Base-by-base conservation (phyloP, 345 rosid species). In the Heritiera fomes region DNA sequence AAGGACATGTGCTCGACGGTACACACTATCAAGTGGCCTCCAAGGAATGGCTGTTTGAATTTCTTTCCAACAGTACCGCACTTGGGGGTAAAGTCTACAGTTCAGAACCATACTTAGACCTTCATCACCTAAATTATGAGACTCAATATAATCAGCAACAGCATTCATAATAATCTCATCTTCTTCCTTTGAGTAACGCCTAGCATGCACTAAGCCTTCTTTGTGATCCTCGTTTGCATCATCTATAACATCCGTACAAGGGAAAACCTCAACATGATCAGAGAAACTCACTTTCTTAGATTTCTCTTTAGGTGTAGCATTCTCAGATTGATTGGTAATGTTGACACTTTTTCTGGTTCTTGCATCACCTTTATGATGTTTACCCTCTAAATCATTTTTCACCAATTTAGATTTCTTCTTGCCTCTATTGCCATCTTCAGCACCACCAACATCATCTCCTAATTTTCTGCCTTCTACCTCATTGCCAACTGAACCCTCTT, bases 121-220 rank as follows among this genome's bases (percentile, higher is more conserved):
- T 7, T 90, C 86, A 55, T 88, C 96, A 40, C 96, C 94, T 77
- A 93, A 87, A 46, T 73, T 78, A 75, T 82, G 90, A 71, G 77
- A 60, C 23, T 85, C 88, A 65, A 93, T 80, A 82, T 90, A 95
- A 30, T 83, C 83, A 8, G 43, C 40, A 72, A 93, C 94, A 79
- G 94, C 87, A 30, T 69, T 38, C 84, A 75, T 88, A 41, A 95
- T 15, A 40, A 82, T 34, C 73, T 82, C 88, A 79, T 93, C 94
- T 84, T 95, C 99, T 83, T 93, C 92, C 32, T 18, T 68, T 17
- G 99, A 76, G 85, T 87, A 95, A 23, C 93, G 89, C 84, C 90
- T 93, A 61, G 92, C 97, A 28, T 80, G 85, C 78, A 93, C 91
- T 52, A 90, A n/a, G 23, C 69, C 77, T 28, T 34, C 77, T 63